Conservation (phyloP, 768 basidiomycete genomes). For the Cytidiella melzeri region DNA sequence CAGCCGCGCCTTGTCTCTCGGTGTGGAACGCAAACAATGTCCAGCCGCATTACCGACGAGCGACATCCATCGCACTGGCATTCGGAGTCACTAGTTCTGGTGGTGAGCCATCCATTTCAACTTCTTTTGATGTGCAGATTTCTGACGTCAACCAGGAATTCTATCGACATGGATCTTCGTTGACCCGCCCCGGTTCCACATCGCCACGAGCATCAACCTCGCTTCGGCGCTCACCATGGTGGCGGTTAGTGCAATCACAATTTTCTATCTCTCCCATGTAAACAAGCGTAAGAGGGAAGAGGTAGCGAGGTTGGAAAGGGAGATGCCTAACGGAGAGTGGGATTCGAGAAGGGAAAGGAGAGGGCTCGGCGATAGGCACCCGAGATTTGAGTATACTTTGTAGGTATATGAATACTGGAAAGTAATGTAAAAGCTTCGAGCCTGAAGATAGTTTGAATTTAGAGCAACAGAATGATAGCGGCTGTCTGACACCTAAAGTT, state of each 20-base stretch:
- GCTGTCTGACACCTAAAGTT: too few species aligned
- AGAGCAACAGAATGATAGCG: too few species aligned
- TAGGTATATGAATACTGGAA: too few species aligned
- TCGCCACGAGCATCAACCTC: neutral
- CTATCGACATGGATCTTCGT: slow-evolving; percentile 51
- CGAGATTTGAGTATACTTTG: neutral
- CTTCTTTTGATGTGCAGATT: too few species aligned
- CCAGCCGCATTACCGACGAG: slow-evolving; percentile 48
- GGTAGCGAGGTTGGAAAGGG: neutral
- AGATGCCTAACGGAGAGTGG: neutral
- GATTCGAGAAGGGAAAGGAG: neutral
- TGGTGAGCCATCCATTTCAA: too few species aligned
- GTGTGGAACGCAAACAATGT: slow-evolving; percentile 62
- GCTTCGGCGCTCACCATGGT: neutral
- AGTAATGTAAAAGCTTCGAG: too few species aligned
- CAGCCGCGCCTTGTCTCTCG: slow-evolving; percentile 42
- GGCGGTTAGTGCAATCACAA: neutral
- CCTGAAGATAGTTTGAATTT: too few species aligned
- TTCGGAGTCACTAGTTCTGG: slow-evolving; percentile 55
- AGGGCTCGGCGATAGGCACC: neutral
- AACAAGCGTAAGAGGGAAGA: neutral
- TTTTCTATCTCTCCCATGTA: neutral
- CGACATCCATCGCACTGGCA: slow-evolving; percentile 50
- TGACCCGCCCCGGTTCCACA: neutral
- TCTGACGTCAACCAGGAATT: too few species aligned